These are phyloP conservation scores for Beauveria varroae DNA, from an alignment of 2,329 filamentous ascomycete species.

Conservation along the genomic window DNA sequence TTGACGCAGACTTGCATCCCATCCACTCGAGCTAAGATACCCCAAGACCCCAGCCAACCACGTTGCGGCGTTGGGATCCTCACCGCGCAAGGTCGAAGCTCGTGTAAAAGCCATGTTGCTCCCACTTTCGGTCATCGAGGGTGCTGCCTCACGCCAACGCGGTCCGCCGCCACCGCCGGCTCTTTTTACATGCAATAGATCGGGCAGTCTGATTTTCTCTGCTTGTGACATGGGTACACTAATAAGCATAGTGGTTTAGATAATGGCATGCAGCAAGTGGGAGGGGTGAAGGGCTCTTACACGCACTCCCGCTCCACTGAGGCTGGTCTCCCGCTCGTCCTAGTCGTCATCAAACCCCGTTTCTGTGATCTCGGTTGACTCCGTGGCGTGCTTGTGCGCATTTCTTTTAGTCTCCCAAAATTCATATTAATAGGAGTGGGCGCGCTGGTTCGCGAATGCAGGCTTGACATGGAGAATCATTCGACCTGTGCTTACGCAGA, in stretches of 20 bases:
- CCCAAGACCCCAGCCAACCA: constrained; percentile 1
- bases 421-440: constrained; percentile 4
- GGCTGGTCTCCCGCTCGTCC: constrained; percentile 1
- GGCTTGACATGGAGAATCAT: background rate
- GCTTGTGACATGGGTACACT: background rate
- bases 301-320: constrained; percentile 9
- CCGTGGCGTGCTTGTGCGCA: constrained; percentile 4
- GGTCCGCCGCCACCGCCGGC: background rate
- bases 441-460: background rate
- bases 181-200: background rate
- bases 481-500: background rate
- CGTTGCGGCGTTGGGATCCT: background rate
- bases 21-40: constrained; percentile 1
- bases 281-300: constrained; percentile 5
- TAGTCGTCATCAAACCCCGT: constrained; percentile 1
- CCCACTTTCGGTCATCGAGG: constrained; percentile 1
- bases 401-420: background rate
- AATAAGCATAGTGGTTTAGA: background rate
- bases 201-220: background rate
- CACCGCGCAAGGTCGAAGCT: background rate
- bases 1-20: background rate
- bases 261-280: background rate
- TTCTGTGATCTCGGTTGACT: constrained; percentile 9
- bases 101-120: background rate
- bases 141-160: background rate